Conservation (phyloP, 164 flowering plant genomes). For the Malania oleifera region DNA sequence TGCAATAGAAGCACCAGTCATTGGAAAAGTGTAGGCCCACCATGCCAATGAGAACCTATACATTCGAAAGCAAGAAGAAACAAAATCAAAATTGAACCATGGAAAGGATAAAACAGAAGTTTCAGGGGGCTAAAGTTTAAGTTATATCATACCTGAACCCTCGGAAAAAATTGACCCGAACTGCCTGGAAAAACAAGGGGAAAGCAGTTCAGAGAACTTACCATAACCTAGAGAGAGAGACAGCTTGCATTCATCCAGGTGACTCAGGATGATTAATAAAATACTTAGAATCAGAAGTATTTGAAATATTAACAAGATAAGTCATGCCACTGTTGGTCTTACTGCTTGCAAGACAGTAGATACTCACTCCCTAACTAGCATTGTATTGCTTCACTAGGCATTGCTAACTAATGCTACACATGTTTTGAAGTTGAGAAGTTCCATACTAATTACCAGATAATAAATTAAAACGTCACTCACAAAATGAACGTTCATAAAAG, state of each 20-base stretch:
- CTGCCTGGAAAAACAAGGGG: conserved; percentile 41
- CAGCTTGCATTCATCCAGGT: neutral
- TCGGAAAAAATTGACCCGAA: conserved; percentile 70
- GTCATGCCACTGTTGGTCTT: too few species aligned
- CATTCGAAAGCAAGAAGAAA: neutral
- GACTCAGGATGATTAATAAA: too few species aligned
- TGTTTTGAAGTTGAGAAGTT: too few species aligned
- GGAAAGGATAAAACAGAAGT: neutral
- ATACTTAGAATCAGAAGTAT: too few species aligned
- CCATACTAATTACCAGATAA: too few species aligned
- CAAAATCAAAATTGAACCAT: neutral
- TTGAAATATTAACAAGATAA: too few species aligned
- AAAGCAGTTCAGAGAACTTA: neutral
- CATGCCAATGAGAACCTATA: conserved; percentile 63
- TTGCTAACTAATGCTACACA: too few species aligned
- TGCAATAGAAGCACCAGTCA: conserved; percentile 75
- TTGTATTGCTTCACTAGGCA: too few species aligned
- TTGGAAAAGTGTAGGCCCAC: conserved; percentile 84
- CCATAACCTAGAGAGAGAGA: neutral
- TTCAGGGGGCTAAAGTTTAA: neutral
- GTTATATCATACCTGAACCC: conserved; percentile 53
- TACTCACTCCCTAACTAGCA: too few species aligned
- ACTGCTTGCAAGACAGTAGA: too few species aligned
- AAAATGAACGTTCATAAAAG: too few species aligned
- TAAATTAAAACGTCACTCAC: too few species aligned